Conservation (phyloP, 345 rosid genomes). For the Citrus glauca region DNA sequence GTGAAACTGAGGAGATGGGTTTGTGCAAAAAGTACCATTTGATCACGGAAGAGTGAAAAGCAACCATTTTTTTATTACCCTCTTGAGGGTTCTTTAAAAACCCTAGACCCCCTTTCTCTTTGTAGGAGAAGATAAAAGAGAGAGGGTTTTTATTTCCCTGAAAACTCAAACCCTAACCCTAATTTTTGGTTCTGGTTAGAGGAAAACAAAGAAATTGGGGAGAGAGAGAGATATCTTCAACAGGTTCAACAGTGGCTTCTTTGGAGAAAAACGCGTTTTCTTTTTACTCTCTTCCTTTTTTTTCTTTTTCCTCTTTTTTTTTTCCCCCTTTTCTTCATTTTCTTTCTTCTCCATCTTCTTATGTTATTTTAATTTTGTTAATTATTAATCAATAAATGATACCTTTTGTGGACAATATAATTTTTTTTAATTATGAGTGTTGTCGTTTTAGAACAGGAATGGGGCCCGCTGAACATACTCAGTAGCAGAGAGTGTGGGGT, state of each 20-base stretch:
- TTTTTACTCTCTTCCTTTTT: slow-evolving; percentile 5
- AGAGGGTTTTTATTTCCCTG: neutral
- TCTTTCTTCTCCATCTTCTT: slow-evolving; percentile 1
- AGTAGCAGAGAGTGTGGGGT: slow-evolving; percentile 8
- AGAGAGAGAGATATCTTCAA: neutral
- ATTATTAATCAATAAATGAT: neutral
- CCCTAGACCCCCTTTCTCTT: slow-evolving; percentile 10
- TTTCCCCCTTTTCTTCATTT: neutral
- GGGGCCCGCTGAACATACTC: slow-evolving; percentile 23
- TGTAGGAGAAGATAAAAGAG: slow-evolving; percentile 1
- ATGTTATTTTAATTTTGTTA: neutral
- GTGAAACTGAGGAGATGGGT: slow-evolving; percentile 20
- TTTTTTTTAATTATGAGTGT: neutral
- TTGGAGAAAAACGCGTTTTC: slow-evolving; percentile 58
- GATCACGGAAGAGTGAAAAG: slow-evolving; percentile 39
- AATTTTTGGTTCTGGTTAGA: slow-evolving; percentile 15
- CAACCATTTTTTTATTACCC: slow-evolving; percentile 47
- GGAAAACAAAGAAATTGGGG: slow-evolving; percentile 3
- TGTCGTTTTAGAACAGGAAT: slow-evolving; percentile 7
- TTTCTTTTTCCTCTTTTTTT: neutral
- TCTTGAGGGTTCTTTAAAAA: slow-evolving; percentile 21
- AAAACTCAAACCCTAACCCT: slow-evolving; percentile 39
- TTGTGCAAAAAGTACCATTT: slow-evolving; percentile 45
- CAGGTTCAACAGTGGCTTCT: slow-evolving; percentile 38
- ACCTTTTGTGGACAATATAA: neutral